Evolutionary conservation across 2,329 filamentous ascomycete genomes (phyloP).

Genomic region (Pseudogymnoascus verrucosus): DNA sequence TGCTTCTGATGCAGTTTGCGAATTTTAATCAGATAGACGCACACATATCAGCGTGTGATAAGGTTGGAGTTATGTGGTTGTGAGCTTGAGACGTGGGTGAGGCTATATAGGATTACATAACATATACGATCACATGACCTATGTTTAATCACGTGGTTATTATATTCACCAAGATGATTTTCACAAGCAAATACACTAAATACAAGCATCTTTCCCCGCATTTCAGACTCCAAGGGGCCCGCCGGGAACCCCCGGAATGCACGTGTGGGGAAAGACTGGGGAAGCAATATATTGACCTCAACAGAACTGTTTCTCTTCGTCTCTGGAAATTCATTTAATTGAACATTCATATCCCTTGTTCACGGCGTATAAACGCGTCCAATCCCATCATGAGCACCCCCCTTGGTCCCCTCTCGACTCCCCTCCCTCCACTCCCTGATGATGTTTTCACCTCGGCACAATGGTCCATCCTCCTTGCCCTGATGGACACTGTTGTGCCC

Average conservation of each 20-base stretch:
- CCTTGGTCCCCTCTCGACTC: conserved; percentile 16
- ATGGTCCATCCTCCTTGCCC: conserved; percentile 46
- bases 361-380: neutral
- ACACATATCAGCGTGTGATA: neutral
- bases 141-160: too few species aligned
- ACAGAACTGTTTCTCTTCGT: neutral
- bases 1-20: neutral
- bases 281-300: neutral
- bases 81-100: neutral
- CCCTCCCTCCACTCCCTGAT: conserved; percentile 22
- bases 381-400: neutral
- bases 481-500: conserved; percentile 53
- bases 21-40: neutral
- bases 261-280: neutral
- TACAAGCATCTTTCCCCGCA: conserved; percentile 6
- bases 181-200: neutral
- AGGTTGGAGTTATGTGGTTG: neutral
- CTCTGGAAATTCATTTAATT: neutral
- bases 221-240: neutral
- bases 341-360: neutral
- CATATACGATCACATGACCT: too few species aligned
- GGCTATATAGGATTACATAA: neutral
- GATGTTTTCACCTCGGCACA: conserved; percentile 40
- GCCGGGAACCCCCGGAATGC: neutral
- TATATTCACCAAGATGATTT: too few species aligned